A percentile compares a stretch with the other conserved stretches of the same genome.
Conservation (phyloP, 2,329 filamentous ascomycete species). For the Neonectria coccinea region DNA sequence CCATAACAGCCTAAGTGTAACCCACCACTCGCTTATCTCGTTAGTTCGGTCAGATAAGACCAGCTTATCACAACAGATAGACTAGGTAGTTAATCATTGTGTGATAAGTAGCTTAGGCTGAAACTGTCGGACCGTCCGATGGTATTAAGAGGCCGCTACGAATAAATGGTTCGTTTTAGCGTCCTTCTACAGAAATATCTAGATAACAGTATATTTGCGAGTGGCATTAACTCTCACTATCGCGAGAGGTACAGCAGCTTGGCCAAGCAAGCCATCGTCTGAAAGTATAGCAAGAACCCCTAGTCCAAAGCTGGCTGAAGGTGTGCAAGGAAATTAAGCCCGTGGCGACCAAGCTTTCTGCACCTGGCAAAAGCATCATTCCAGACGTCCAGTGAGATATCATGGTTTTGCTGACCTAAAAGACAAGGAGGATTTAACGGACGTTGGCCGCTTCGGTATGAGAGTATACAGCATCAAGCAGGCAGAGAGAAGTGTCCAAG, state of each 20-base stretch:
- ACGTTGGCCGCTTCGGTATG: constrained; percentile 5
- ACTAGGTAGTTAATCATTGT: not conserved
- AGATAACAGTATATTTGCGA: constrained; percentile 3
- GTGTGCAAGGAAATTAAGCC: constrained; percentile 8
- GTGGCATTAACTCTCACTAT: not conserved
- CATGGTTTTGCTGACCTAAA: not conserved
- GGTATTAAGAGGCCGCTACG: not conserved
- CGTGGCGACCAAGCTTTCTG: constrained; percentile 3
- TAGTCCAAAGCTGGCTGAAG: constrained; percentile 6
- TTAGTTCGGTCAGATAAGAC: not conserved
- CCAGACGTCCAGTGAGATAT: constrained; percentile 5
- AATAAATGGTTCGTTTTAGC: not conserved
- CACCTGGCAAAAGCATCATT: constrained; percentile 13
- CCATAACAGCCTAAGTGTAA: not conserved
- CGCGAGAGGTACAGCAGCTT: too few relatives aligned
- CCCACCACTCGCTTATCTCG: not conserved
- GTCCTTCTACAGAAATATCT: not conserved
- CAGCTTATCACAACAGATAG: not conserved
- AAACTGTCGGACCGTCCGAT: not conserved
- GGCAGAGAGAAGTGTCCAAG: too few relatives aligned
- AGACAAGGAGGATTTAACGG: not conserved
- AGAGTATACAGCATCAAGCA: constrained; percentile 6
- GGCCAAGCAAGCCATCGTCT: constrained; percentile 7
- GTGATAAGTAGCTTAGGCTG: not conserved
- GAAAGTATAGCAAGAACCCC: constrained; percentile 4